A percentile compares a stretch with the other conserved stretches of the same genome.
phyloP scores from a whole-genome alignment of 257 asterid genomes.

The Penstemon eatonii region DNA sequence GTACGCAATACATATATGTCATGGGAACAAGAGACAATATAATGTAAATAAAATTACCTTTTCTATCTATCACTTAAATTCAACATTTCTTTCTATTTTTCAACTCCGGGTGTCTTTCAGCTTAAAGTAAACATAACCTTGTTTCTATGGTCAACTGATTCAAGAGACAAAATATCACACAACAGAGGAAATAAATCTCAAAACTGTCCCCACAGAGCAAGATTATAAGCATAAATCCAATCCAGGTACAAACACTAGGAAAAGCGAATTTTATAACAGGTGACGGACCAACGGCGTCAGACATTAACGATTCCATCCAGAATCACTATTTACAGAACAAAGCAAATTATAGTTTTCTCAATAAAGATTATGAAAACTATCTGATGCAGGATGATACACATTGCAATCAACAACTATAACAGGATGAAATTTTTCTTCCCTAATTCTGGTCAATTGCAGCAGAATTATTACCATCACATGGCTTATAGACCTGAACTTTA shows the following conservation, averaged over 20 bases:
- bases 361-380: slow-evolving; percentile 11
- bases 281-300: slow-evolving; percentile 3
- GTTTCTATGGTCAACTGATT: slow-evolving; percentile 13
- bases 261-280: slow-evolving; percentile 10
- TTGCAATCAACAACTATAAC: slow-evolving; percentile 13
- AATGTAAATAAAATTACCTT: neutral
- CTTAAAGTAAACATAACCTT: neutral
- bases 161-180: neutral
- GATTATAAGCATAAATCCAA: slow-evolving; percentile 1
- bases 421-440: neutral
- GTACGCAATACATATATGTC: slow-evolving; percentile 1
- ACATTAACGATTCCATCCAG: neutral
- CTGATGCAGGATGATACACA: neutral
- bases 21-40: slow-evolving; percentile 2
- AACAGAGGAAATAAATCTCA: slow-evolving; percentile 17
- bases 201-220: neutral
- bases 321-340: neutral
- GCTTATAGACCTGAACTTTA: neutral
- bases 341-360: slow-evolving; percentile 10
- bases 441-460: slow-evolving; percentile 1
- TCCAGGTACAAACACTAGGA: neutral
- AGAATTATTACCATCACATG: neutral
- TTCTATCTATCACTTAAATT: slow-evolving; percentile 2
- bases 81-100: slow-evolving; percentile 6
- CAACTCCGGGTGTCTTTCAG: slow-evolving; percentile 12